Percentiles rank a stretch among this genome's conserved stretches.
Conservation (phyloP, 129 eudicot genomes). For the Apium graveolens region DNA sequence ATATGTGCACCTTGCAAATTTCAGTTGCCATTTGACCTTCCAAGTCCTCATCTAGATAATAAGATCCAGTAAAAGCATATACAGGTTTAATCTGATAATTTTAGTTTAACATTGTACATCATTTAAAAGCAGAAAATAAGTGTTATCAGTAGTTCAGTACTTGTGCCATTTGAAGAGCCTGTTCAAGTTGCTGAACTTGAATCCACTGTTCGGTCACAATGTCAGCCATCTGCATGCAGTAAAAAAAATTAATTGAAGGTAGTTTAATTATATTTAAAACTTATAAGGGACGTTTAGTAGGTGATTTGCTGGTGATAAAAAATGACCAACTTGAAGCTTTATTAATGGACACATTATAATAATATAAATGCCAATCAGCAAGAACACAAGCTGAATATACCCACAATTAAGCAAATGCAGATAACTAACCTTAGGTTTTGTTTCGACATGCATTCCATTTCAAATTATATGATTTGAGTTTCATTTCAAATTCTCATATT, state of each 20-base stretch:
- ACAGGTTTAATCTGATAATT: background rate
- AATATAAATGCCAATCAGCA: background rate
- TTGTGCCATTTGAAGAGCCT: constrained; percentile 68
- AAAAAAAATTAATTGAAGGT: background rate
- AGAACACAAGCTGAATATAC: background rate
- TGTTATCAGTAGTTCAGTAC: constrained; percentile 26
- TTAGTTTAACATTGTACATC: background rate
- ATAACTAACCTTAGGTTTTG: background rate
- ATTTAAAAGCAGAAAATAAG: background rate
- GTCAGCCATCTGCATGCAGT: constrained; percentile 42
- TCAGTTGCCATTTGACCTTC: constrained; percentile 31
- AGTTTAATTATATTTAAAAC: background rate
- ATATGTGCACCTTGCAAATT: constrained; percentile 37
- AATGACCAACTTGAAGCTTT: too few relatives aligned
- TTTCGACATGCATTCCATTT: too few relatives aligned
- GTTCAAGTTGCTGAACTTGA: constrained; percentile 87
- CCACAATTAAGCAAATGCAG: background rate
- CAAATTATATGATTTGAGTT: too few relatives aligned
- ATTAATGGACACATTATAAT: background rate
- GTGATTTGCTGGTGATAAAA: background rate
- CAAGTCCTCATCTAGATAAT: constrained; percentile 31
- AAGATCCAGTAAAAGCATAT: constrained; percentile 10
- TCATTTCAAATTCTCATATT: too few relatives aligned
- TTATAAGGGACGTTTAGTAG: too few relatives aligned
- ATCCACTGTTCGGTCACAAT: constrained; percentile 84